Conservation (phyloP, 176 grass and related monocot genomes). For the Microstegium vimineum region DNA sequence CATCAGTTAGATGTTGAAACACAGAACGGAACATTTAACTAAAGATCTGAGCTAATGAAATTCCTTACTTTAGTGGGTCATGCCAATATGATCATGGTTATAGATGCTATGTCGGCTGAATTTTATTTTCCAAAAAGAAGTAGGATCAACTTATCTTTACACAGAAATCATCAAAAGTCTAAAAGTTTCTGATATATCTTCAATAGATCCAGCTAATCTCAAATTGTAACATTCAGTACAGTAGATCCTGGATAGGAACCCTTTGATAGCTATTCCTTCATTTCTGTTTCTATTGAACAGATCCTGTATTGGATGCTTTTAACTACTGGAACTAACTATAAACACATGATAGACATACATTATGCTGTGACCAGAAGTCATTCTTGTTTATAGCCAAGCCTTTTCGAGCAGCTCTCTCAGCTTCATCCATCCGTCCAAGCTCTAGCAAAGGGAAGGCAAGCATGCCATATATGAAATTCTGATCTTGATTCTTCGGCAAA, state of each 20-base stretch:
- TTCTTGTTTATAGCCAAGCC: conserved; percentile 64
- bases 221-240: background rate
- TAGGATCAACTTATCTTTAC: background rate
- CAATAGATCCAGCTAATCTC: background rate
- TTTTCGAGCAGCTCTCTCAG: conserved; percentile 62
- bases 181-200: background rate
- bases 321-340: background rate
- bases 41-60: background rate
- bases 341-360: conserved; percentile 31
- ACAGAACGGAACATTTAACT: background rate
- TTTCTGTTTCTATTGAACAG: background rate
- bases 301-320: background rate
- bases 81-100: background rate
- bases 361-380: conserved; percentile 74
- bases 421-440: conserved; percentile 58
- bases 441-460: conserved; percentile 76
- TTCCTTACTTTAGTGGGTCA: background rate
- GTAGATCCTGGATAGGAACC: background rate
- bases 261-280: background rate
- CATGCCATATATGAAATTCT: conserved; percentile 66
- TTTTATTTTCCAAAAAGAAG: background rate
- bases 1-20: background rate
- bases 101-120: background rate
- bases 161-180: background rate
- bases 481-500: conserved; percentile 55